Evolutionary conservation across 139 green algal species (phyloP), one percentile per base, ranked within the genome.

Genomic region (Chlamydomonas sp.): DNA sequence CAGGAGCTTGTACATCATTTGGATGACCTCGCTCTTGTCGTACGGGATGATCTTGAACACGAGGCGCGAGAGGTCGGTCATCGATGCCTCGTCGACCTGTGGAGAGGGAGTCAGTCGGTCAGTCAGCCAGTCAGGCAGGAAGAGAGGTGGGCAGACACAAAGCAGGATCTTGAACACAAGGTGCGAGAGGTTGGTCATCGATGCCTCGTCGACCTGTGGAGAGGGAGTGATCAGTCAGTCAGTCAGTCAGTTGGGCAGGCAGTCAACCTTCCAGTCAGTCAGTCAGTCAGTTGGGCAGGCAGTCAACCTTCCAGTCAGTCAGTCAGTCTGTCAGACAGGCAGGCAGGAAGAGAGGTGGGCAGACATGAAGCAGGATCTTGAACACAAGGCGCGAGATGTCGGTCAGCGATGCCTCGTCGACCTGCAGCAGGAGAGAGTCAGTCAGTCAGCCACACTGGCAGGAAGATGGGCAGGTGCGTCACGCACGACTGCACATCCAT

Each of bases 1-100:
- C 39, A 83, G 65, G 38, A 83, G 66, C 47, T 80, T 80, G 73
- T 83, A 83, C 73, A 83, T 76, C 73, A 83, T 79, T 58, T 79
- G 73, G 43, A 83, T 79, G 16, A 83, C 77, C 58, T 83, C 77
- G 31, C 39, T 58, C 73, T 83, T 83, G 73, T 83, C 73, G 57
- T 80, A 83, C 1, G 77, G 73, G 35, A 83, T 83, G 60, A 83
- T 83, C 59, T 83, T 76, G 58, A 83, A 83, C 34, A 83, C 77
- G 5, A 83, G 65, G 31, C 77, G 77, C 13, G 72, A 79, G 31
- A 83, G 67, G 48, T 83, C 77, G 34, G 77, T 83, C 77, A 83
- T 83, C 65, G 64, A 75, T 2, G 77, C 73, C 72, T 83, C 77
- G 50, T 83, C 73, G 24, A 83, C 77, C n/a, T n/a, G n/a, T n/a